Evolutionary conservation across 768 basidiomycete species (phyloP), one percentile per base, ranked within the genome.

Genomic region (Paxillus rubicundulus): DNA sequence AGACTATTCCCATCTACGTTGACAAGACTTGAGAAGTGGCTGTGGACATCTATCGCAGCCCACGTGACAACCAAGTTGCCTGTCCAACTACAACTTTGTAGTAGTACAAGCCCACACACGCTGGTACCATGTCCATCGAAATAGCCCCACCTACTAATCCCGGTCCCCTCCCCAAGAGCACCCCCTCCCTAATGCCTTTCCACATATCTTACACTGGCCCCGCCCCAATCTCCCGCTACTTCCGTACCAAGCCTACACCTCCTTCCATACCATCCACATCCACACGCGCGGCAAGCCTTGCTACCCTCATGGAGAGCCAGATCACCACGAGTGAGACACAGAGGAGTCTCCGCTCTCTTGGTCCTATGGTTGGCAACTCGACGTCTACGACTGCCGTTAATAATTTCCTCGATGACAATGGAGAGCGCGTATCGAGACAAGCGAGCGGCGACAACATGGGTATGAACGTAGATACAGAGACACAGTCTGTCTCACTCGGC

Each of bases 121-220:
- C 21, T n/a, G 16, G 24, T 1, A 52, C 44, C 9, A 59, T 60
- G 62, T 52, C 39, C 20, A 49, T 62, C 40, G 62, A 70, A 54
- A 62, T 70, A 33, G 50, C 37, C n/a, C 47, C 59, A 21, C 47
- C 2, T 16, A n/a, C 24, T 4, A 53, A 53, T 28, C 52, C 18
- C 28, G 21, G 12, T 2, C 44, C 4, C 12, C 54, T 56, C 58
- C 79, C 9, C 64, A 71, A n/a, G 52, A 82, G 80, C 43, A 73
- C 70, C 2, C 89, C 87, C 1, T 77, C 84, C 62, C 76, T 94
- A 28, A 90, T 94, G 87, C 91, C 91, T 5, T 93, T 94, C 56
- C 82, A 86, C 59, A 83, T 92, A 43, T 69, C 76, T 12, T 82
- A 90, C 67, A 74, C 77, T 9, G 91, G 91, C 0, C 77, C 78